These are phyloP conservation scores for Rhizodiscina lignyota DNA, from an alignment of 495 filamentous ascomycete species.

Conservation along the genomic window DNA sequence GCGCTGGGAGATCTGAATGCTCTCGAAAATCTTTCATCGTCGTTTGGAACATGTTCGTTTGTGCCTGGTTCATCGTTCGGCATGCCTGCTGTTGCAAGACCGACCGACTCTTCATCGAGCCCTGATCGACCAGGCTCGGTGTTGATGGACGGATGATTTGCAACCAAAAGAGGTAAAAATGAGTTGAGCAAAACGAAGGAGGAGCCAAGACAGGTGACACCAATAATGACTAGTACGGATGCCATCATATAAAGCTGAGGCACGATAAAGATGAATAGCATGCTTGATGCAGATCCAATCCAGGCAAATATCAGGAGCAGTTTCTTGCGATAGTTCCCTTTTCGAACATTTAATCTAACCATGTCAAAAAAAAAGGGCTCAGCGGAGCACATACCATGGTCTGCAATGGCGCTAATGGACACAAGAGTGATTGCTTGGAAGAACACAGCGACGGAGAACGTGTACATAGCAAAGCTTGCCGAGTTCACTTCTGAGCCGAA, in stretches of 20 bases:
- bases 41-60: neutral
- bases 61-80: constrained; percentile 16
- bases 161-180: constrained; percentile 32
- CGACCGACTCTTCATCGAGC: neutral
- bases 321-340: constrained; percentile 67
- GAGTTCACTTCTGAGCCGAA: constrained; percentile 31
- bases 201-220: constrained; percentile 28
- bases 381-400: constrained; percentile 35
- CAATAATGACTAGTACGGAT: constrained; percentile 60
- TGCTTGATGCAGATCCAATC: constrained; percentile 56
- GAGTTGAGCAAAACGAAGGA: constrained; percentile 37
- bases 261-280: constrained; percentile 63
- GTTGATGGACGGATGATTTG: constrained; percentile 15
- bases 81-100: neutral
- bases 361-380: no score
- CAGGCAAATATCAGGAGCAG: constrained; percentile 67
- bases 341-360: no score
- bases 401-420: constrained; percentile 34
- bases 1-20: constrained; percentile 5
- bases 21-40: constrained; percentile 4
- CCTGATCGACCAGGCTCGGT: no score
- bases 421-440: constrained; percentile 36
- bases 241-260: constrained; percentile 57
- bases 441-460: constrained; percentile 33
- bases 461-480: constrained; percentile 39